Base-by-base conservation (phyloP, 1,284 basidiomycete species). In the Limonomyces culmigenus region DNA sequence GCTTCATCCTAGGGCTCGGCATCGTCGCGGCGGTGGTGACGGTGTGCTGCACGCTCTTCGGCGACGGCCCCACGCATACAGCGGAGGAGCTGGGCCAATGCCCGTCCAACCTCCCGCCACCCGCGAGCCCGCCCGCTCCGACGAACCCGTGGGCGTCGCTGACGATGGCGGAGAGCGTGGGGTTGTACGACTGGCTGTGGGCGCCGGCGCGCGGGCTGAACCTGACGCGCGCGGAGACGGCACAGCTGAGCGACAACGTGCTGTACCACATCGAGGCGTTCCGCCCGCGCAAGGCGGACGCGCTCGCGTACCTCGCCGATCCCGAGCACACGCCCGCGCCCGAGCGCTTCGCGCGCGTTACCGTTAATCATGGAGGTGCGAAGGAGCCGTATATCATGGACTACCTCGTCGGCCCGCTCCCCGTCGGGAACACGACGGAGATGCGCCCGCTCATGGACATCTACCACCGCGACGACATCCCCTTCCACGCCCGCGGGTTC, bases 371-470 rank as follows among this genome's bases (percentile, higher is more conserved):
- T 44, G 71, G 70, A 23, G 58, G 55, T 10, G 49, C 47, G 8
- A 37, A 42, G 3, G 51, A 51, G 3, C 70, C 70, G 8, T 45
- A 54, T 8, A 57, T 72, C 16, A 58, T 54, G 42, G 65, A 71
- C 43, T 70, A 71, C 44, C 53, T 71, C 5, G 61, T 74, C 19
- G 72, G 71, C 0, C 72, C 71, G 1, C 54, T 74, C 10, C 70
- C 71, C 1, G 50, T 65, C 15, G 47, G 52, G 21, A 31, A 42
- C 10, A 42, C 50, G 23, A 67, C 65, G 8, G 46, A 27, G 15
- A 52, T 67, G 37, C 47, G 49, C 12, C 48, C 51, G 15, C 50
- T 67, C 35, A 63, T 50, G n/a, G 62, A 65, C 23, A 66, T 71
- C 27, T 67, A 70, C 47, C 63, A 71, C 42, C 54, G 60, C 15